Base-by-base conservation (phyloP, 768 basidiomycete genomes). In the Hirschioporus abietinus region DNA sequence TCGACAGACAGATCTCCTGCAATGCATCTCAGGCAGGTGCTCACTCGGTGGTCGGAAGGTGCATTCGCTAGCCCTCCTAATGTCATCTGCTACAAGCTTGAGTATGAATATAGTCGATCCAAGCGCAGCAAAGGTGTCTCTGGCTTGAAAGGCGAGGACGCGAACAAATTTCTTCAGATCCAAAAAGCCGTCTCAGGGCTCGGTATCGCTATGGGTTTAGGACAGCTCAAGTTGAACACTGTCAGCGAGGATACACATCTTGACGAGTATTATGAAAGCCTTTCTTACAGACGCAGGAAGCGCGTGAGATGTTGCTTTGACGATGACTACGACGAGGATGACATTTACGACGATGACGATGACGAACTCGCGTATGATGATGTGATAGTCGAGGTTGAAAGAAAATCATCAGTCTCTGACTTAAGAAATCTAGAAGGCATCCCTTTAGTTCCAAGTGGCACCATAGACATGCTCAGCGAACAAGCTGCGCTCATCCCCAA, bases 371-470 rank as follows among this genome's bases (percentile, higher is more conserved):
- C 26, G 34, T 12, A 66, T 64, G 2, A 67, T 63, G 7, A 65
- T n/a, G 2, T 59, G 20, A 7, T 26, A n/a, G n/a, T 59, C 3
- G 58, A 59, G n/a, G 58, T n/a, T n/a, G n/a, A n/a, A 59, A 59
- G 20, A 9, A 9, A 59, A 26, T 68, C 5, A 70, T 74, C 30
- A 30, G 30, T 30, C 4, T 30, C 30, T 30, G 30, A 30, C 52
- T 30, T 80, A 8, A 76, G 79, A 17, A 72, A 77, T 58, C 67
- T 83, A 30, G 69, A 76, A 25, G 79, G 78, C 12, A 63, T 52
- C 9, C 26, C 67, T 20, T 58, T 74, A n/a, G 30, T 74, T 17
- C 52, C 66, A 1, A 57, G 61, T 12, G 65, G 65, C 9, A 66
- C 68, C 6, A 62, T 78, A 5, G 24, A 64, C 0, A 25, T 80